Evolutionary conservation across 2,329 filamentous ascomycete species (phyloP), one percentile per base, ranked within the genome.

Genomic region (Xenosphaeropsis pyriputrescens): DNA sequence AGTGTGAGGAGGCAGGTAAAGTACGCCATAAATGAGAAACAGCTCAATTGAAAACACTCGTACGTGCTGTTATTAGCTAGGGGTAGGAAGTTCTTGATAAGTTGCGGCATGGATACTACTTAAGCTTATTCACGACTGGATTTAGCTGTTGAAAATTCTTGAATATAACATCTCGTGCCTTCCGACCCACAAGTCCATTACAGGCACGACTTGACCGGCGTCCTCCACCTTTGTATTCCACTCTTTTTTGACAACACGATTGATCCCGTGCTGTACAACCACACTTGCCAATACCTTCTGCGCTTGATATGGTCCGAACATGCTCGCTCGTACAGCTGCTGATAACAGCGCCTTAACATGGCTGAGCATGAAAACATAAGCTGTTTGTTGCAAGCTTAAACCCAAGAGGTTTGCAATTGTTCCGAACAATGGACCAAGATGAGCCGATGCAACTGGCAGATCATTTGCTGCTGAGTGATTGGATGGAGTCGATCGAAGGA

Each of bases 161-260:
- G 82, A 88, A 57, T 91, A 91, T 45, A 91, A 56, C 53, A 85
- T 63, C 65, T 91, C 84, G 56, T 91, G 84, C 52, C 84, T 68
- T 3, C 84, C 84, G 51, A 86, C 68, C 83, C 84, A 91, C 22
- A 91, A 55, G 61, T 91, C 84, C 70, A 89, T 76, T 2, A 77
- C 70, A 1, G 84, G 84, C 43, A 85, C 76, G 39, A 65, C 75
- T 62, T 89, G 81, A 5, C 79, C 81, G 3, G 83, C 82, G 44
- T 78, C 70, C 40, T 81, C 75, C 0, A 79, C 62, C 1, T 49
- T 55, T 40, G 64, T 72, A 12, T 64, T 47, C 72, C 72, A 78
- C 49, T 79, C 75, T 40, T 70, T 59, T 36, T 67, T 62, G 7
- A 88, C 65, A 40, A 75, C 66, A 2, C 57, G 61, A 17, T 63